Evolutionary conservation across 1,139 yeast species (phyloP).

Genomic region (Scheffersomyces parashehatae): DNA sequence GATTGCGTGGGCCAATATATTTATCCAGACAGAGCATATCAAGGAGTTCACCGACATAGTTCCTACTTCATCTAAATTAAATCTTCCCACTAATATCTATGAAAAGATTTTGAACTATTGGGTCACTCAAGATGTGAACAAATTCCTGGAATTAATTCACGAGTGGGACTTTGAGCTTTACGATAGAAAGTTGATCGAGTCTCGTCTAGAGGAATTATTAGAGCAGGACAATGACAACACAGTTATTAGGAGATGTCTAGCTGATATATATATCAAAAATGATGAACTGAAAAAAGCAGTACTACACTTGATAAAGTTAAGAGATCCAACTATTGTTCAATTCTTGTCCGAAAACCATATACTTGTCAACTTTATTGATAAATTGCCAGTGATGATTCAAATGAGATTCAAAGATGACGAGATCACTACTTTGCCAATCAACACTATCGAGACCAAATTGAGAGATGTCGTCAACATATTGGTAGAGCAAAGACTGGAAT

Average conservation of each 20-base stretch:
- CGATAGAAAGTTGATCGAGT: conserved; percentile 47
- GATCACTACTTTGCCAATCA: conserved; percentile 40
- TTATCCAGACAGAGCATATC: conserved; percentile 51
- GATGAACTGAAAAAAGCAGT: conserved; percentile 66
- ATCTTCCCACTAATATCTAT: conserved; percentile 41
- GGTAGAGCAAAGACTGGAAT: conserved; percentile 65
- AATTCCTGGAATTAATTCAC: conserved; percentile 43
- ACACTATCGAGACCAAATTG: conserved; percentile 40
- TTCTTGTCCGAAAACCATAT: conserved; percentile 65
- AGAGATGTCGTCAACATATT: conserved; percentile 53
- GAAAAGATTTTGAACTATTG: conserved; percentile 53
- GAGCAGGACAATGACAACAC: conserved; percentile 19
- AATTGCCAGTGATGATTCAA: conserved; percentile 55
- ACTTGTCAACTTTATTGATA: conserved; percentile 47
- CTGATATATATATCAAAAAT: conserved; percentile 56
- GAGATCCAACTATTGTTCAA: conserved; percentile 56
- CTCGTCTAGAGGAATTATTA: conserved; percentile 46
- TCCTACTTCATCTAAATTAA: conserved; percentile 47
- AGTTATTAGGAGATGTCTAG: conserved; percentile 49
- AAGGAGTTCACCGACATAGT: conserved; percentile 50
- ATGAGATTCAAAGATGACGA: conserved; percentile 40
- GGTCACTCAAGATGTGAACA: conserved; percentile 36
- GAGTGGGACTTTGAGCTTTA: conserved; percentile 64
- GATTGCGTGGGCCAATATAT: conserved; percentile 64
- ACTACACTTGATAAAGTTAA: conserved; percentile 55